Evolutionary conservation across 345 rosid genomes (phyloP).

Genomic region (Gossypium bickii): DNA sequence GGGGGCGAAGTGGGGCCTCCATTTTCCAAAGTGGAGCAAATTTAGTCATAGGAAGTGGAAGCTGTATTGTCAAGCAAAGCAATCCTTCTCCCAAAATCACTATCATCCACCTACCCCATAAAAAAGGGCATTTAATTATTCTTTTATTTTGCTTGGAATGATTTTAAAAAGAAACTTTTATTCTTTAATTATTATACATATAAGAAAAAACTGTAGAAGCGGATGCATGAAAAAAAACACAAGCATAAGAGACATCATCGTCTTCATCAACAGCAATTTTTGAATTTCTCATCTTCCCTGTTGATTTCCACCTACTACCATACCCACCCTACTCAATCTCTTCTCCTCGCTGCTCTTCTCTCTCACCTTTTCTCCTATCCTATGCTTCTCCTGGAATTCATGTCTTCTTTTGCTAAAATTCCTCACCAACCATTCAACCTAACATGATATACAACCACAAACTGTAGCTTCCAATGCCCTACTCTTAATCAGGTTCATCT

Average conservation of each 20-base stretch:
- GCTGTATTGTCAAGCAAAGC: conserved; percentile 53
- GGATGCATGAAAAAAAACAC: neutral
- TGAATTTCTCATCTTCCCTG: neutral
- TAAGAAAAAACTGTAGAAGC: too few species aligned
- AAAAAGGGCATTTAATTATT: neutral
- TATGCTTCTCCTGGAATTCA: conserved; percentile 44
- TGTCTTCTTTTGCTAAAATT: conserved; percentile 29
- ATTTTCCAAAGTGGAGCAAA: conserved; percentile 33
- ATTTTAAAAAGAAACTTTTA: too few species aligned
- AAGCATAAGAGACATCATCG: conserved; percentile 14
- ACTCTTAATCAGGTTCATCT: conserved; percentile 1
- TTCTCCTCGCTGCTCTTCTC: conserved; percentile 20
- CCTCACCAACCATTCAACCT: conserved; percentile 6
- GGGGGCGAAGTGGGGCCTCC: conserved; percentile 33
- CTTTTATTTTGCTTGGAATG: too few species aligned
- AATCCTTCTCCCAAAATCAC: conserved; percentile 22
- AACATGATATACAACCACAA: neutral
- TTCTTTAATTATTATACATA: too few species aligned
- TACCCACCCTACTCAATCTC: conserved; percentile 24
- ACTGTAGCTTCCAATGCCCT: conserved; percentile 13
- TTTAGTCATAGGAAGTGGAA: conserved; percentile 37
- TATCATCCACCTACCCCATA: conserved; percentile 30
- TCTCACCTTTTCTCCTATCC: conserved; percentile 15
- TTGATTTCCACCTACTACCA: conserved; percentile 37
- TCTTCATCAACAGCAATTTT: conserved; percentile 8